Conservation (phyloP, 345 rosid species). For the Psidium guajava region DNA sequence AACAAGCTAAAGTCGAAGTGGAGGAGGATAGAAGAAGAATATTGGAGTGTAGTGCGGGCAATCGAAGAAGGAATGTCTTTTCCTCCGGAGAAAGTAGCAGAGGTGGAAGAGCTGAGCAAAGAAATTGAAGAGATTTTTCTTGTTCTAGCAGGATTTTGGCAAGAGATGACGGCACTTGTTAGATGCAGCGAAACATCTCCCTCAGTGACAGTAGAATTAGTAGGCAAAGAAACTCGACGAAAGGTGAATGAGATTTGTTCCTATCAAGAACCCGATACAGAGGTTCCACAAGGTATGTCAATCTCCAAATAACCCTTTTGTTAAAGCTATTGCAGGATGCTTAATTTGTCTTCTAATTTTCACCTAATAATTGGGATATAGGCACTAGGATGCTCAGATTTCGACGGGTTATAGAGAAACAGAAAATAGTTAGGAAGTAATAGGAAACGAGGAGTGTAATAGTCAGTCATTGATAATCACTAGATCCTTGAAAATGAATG, state of each 20-base stretch:
- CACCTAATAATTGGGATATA: too few species aligned
- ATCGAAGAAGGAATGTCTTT: neutral
- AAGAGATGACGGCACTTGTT: rapidly evolving
- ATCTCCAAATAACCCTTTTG: too few species aligned
- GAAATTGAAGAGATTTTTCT: neutral
- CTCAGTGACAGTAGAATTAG: neutral
- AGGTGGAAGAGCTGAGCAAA: neutral
- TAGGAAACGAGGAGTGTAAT: too few species aligned
- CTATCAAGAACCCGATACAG: too few species aligned
- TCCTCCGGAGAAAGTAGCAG: neutral
- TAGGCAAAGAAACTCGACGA: neutral
- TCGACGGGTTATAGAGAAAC: too few species aligned
- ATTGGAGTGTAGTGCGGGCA: neutral
- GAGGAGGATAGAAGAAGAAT: neutral
- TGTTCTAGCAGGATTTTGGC: neutral
- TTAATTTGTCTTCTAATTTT: too few species aligned
- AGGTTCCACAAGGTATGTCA: too few species aligned
- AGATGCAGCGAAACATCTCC: neutral
- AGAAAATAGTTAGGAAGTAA: too few species aligned
- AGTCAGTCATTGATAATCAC: too few species aligned
- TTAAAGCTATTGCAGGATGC: too few species aligned
- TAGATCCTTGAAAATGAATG: too few species aligned
- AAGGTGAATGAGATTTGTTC: neutral
- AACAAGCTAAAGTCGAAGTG: neutral
- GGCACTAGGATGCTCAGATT: too few species aligned